Base-by-base conservation (phyloP, 768 basidiomycete species). In the Mycena latifolia region DNA sequence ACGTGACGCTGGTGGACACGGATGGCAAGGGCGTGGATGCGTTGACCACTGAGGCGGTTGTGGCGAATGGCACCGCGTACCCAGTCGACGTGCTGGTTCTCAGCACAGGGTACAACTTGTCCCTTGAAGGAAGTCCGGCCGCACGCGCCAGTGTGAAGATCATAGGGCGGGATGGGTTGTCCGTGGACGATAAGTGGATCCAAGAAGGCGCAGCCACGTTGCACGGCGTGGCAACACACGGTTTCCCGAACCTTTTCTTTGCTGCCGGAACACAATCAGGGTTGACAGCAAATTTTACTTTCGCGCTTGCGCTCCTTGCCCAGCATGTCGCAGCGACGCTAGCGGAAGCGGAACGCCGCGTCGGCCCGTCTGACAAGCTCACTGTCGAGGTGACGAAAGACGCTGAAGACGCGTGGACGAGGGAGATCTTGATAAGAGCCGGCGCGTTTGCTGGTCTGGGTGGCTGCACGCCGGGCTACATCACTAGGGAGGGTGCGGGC, bases 221-320 rank as follows among this genome's bases (percentile, higher is more conserved):
- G 14, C 71, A 71, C 50, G 71, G 71, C 25, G 61, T 66, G 15
- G 25, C 51, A 24, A 22, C 61, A 14, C 25, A 64, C 46, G 65
- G 47, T 1, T 71, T 71, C 46, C 71, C 71, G 5, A 71, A 71
- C 39, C 33, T 71, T 2, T 71, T 71, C 63, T 61, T 66, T 62
- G 28, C 58, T 29, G 62, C 59, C 3, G 53, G 37, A 2, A 6
- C 20, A 1, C 68, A 71, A 22, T 24, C 29, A 15, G 55, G 55
- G 11, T 54, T 53, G 7, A 31, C 61, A 1, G 52, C 71, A 4
- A 71, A 69, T 45, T 64, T 51, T 31, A 65, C 65, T 0, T 55
- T 27, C 24, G 35, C 47, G 28, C 43, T 71, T 6, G 14, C 27
- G 1, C 20, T 52, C 4, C n/a, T 61, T 10, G 41, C 67, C 15